Base-by-base conservation (phyloP, 2,329 filamentous ascomycete genomes). In the Hymenoscyphus salicellus region DNA sequence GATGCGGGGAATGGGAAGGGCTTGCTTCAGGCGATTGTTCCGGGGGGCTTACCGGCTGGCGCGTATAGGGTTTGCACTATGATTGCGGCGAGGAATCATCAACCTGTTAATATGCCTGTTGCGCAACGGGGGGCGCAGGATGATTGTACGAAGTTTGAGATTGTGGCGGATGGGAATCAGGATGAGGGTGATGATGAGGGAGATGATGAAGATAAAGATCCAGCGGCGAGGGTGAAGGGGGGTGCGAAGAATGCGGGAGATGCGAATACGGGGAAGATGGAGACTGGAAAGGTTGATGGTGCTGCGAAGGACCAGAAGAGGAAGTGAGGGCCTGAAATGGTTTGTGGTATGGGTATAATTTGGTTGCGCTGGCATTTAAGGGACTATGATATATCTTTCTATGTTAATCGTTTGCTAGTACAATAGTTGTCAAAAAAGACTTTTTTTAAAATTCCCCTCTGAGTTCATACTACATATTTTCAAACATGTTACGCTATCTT, bases 61-160 rank as follows among this genome's bases (percentile, higher is more conserved):
- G 74, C 70, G 55, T 79, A 79, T 67, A 72, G 78, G 55, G 69
- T 78, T 41, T 79, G 78, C 69, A 78, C 78, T 17, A 74, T 79
- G 76, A 74, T 71, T 58, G 71, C 73, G 57, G 70, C 78, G 26
- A 71, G 72, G 49, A 79, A 79, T 66, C 78, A 79, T 70, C 76
- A 77, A 43, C 75, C 75, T 49, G 76, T 77, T 26, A 58, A 72
- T 23, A 77, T 77, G 76, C 76, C 76, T 46, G 73, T 79, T 57
- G 77, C 78, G 33, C 77, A 78, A 68, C 72, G 78, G 60, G 78
- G 78, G 65, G 72, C 77, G 58, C 77, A 78, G 58, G 78, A 79
- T 67, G 78, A 79, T 67, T 79, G 78, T 65, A 74, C 71, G 6
- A 78, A 78, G 66, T 78, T 79, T 64, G 75, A 73, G 17, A 77